These are phyloP conservation scores for Populus alba DNA, from an alignment of 345 rosid genomes.

Conservation along the genomic window DNA sequence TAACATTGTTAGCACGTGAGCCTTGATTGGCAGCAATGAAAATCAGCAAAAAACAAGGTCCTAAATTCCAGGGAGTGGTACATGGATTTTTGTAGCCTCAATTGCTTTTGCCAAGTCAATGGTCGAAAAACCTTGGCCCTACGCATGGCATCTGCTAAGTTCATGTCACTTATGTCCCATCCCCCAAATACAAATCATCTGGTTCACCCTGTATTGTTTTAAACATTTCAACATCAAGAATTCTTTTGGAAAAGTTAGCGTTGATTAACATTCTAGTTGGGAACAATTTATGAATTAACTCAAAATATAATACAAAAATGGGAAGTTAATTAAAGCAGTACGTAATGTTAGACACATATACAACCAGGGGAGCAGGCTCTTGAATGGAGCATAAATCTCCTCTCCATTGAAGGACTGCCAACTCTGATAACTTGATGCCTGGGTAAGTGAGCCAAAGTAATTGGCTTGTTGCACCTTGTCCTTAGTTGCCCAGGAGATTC, in stretches of 20 bases:
- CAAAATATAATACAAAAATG: neutral
- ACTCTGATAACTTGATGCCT: constrained; percentile 82
- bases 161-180: constrained; percentile 97
- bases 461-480: constrained; percentile 97
- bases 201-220: constrained; percentile 63
- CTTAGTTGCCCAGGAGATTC: constrained; percentile 98
- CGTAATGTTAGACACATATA: neutral
- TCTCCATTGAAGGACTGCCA: constrained; percentile 96
- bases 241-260: neutral
- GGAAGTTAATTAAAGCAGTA: neutral
- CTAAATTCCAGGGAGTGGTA: constrained; percentile 89
- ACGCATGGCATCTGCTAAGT: constrained; percentile 94
- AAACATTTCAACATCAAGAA: neutral
- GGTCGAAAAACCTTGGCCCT: constrained; percentile 79
- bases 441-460: constrained; percentile 93
- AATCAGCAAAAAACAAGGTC: constrained; percentile 90
- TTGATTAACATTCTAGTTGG: neutral
- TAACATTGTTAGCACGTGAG: constrained; percentile 80
- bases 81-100: constrained; percentile 79
- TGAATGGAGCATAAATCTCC: constrained; percentile 96
- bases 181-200: constrained; percentile 92
- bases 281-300: neutral
- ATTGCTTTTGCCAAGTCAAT: constrained; percentile 86
- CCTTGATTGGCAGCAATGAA: constrained; percentile 98
- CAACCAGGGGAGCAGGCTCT: constrained; percentile 98